Evolutionary conservation across 2,329 filamentous ascomycete species (phyloP), one percentile per base, ranked within the genome.

Genomic region (Davidsoniella eucalypti): DNA sequence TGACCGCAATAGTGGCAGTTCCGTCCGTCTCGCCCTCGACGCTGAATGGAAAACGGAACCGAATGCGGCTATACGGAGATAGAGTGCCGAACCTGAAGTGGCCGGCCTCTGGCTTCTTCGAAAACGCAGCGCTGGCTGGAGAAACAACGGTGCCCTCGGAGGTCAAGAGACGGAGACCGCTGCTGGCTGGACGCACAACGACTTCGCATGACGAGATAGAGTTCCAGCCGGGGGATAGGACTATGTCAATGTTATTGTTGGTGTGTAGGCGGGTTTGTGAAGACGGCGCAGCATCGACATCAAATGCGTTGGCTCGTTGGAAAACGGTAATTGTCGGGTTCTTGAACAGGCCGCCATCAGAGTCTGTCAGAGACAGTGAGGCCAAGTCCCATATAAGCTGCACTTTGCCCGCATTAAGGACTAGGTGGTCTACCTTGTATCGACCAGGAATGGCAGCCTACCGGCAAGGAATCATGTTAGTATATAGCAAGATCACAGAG

Each of bases 241-340:
- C 71, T 17, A 98, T 67, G 52, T 94, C 84, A 0, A 96, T 69
- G 0, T 77, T 80, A 52, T 84, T 84, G 57, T 81, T 80, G 56
- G 80, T 80, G 60, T 93, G 85, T 4, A 98, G 75, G 54, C 90
- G 80, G 21, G 93, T 81, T 42, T 80, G 69, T 54, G 75, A 82
- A 0, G 84, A 78, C 0, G 84, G 71, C 40, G 68, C 70, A 6
- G 93, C 67, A 45, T 72, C 73, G 2, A 84, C 75, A 53, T 86
- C 76, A 3, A 95, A 75, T 0, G 83, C 75, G 43, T 78, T 70
- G 1, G 73, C 64, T 14, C 78, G 75, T 29, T 87, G 84, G 60
- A 85, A 94, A 25, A 90, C 71, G n/a, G 78, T 72, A 0, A 93
- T 70, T 5, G 76, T 74, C 0, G 81, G 71, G 14, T 73, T 69